These are phyloP conservation scores for Anisodus acutangulus DNA, from an alignment of 257 asterid species.

Conservation along the genomic window DNA sequence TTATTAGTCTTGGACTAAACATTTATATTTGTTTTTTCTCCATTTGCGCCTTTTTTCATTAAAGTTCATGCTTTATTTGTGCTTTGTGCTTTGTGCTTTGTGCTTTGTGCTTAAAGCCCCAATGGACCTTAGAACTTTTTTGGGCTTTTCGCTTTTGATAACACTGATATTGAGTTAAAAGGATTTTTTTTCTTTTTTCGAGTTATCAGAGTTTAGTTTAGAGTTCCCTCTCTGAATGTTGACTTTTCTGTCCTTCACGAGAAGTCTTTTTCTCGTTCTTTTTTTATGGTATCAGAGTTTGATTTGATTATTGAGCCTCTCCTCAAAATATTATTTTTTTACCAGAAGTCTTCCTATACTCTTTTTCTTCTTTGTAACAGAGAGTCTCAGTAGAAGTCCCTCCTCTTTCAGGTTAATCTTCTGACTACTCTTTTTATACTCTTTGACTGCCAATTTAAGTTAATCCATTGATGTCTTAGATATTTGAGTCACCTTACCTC, in stretches of 20 bases:
- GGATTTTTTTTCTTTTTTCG: background rate
- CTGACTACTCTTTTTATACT: background rate
- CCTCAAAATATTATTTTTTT: background rate
- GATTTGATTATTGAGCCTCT: background rate
- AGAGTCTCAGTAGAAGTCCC: background rate
- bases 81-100: too few relatives aligned
- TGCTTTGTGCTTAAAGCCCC: too few relatives aligned
- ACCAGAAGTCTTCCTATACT: background rate
- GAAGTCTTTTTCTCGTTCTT: background rate
- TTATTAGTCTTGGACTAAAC: too few relatives aligned
- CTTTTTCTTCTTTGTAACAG: background rate
- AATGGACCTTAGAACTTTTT: too few relatives aligned
- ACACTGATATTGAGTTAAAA: background rate
- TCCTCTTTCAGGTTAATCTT: background rate
- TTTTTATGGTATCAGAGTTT: background rate
- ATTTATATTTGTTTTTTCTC: too few relatives aligned
- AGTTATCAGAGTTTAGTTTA: background rate
- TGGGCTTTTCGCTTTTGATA: too few relatives aligned
- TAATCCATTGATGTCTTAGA: background rate
- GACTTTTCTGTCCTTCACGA: background rate
- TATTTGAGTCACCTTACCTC: background rate
- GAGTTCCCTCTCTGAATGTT: conserved; percentile 25
- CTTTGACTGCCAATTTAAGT: too few relatives aligned
- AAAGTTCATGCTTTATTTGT: too few relatives aligned
- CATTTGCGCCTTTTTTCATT: too few relatives aligned